Percentiles rank a stretch among this genome's conserved stretches.
These are phyloP conservation scores for Scenedesmus sp. DNA, from an alignment of 163 green algal genomes.

Conservation along the genomic window DNA sequence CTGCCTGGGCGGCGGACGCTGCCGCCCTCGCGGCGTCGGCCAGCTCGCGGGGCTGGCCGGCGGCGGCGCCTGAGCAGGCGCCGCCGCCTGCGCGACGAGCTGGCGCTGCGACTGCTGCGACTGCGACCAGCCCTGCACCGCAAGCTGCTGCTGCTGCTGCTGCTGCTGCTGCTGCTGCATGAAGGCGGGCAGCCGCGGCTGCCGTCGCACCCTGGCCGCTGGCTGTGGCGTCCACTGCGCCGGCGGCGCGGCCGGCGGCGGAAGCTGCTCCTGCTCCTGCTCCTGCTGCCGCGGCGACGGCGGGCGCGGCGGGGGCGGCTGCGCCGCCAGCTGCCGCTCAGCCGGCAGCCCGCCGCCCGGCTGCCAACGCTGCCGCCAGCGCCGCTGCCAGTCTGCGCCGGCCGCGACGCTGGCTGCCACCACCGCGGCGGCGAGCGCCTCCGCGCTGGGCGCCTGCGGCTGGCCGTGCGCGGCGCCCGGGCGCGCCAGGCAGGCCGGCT, in stretches of 20 bases:
- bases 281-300: no score
- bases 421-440: constrained; percentile 16
- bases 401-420: constrained; percentile 17
- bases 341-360: no score
- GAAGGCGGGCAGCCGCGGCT: constrained; percentile 22
- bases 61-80: not conserved
- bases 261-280: not conserved
- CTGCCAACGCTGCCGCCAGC: constrained; percentile 10
- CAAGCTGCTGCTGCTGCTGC: not conserved
- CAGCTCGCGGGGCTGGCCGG: not conserved
- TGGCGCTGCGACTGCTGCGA: not conserved
- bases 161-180: constrained; percentile 6
- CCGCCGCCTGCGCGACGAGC: not conserved
- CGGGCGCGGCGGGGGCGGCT: not conserved
- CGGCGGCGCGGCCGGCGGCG: not conserved
- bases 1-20: not conserved
- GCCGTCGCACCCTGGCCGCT: not conserved
- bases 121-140: not conserved
- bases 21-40: not conserved
- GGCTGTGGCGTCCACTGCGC: not conserved
- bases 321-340: no score
- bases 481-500: no score
- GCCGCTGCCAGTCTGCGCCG: constrained; percentile 13
- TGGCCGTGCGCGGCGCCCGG: no score
- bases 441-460: not conserved